Percentiles rank a stretch among this genome's conserved stretches.
Evolutionary conservation across 495 filamentous ascomycete genomes (phyloP).

Genomic region (Bacidia gigantensis): DNA sequence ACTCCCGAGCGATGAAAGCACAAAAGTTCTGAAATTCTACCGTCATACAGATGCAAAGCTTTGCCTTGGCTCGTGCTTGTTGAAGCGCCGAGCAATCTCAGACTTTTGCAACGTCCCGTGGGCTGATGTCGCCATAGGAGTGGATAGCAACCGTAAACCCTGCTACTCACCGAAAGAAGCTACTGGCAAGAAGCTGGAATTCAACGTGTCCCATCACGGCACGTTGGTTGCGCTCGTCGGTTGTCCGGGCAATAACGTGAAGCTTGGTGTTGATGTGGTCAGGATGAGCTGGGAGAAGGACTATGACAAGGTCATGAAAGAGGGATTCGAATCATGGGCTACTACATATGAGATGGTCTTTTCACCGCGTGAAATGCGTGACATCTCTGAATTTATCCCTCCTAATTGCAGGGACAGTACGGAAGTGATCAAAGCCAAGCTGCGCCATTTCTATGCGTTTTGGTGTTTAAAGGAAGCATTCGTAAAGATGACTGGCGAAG

Average conservation of each 20-base stretch:
- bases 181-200: conserved; percentile 39
- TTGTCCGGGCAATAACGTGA: conserved; percentile 26
- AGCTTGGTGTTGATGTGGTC: conserved; percentile 23
- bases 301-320: conserved; percentile 25
- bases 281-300: conserved; percentile 17
- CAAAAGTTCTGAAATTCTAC: conserved; percentile 40
- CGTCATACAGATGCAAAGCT: conserved; percentile 52
- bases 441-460: conserved; percentile 72
- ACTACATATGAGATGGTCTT: conserved; percentile 74
- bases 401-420: conserved; percentile 7
- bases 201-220: conserved; percentile 84
- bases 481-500: conserved; percentile 87
- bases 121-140: conserved; percentile 46
- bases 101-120: conserved; percentile 51
- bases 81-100: conserved; percentile 65
- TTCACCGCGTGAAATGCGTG: conserved; percentile 38
- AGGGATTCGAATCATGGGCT: conserved; percentile 53
- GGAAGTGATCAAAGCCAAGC: conserved; percentile 38
- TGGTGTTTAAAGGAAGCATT: conserved; percentile 88
- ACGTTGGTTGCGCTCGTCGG: conserved; percentile 57
- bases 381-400: conserved; percentile 39
- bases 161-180: conserved; percentile 34
- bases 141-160: conserved; percentile 51
- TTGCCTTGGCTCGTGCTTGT: conserved; percentile 56
- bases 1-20: conserved; percentile 38